phyloP scores from a whole-genome alignment of 345 rosid genomes.

The Aquilaria malaccensis region DNA sequence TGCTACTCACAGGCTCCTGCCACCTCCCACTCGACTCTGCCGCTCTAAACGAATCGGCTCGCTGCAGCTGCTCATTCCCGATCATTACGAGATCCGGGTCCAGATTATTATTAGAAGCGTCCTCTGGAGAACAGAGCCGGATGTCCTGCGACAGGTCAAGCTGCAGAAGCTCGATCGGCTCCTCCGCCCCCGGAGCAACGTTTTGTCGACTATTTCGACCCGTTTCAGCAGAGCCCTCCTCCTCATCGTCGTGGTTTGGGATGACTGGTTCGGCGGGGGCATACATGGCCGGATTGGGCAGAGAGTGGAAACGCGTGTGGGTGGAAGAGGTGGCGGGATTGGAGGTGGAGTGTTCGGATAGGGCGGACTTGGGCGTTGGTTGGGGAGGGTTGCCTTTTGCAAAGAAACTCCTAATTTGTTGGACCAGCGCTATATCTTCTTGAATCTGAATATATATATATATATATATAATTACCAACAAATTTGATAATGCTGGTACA shows the following conservation, averaged over 20 bases:
- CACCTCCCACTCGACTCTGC: constrained; percentile 42
- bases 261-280: constrained; percentile 18
- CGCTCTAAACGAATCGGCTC: constrained; percentile 31
- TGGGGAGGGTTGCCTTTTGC: constrained; percentile 29
- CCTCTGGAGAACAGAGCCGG: constrained; percentile 64
- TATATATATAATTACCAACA: no score
- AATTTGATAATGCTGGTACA: no score
- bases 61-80: constrained; percentile 27
- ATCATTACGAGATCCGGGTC: constrained; percentile 40
- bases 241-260: constrained; percentile 23
- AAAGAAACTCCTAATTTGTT: constrained; percentile 47
- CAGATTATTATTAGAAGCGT: constrained; percentile 42
- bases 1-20: constrained; percentile 27
- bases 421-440: constrained; percentile 45
- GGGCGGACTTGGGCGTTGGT: constrained; percentile 65
- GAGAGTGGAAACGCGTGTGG: constrained; percentile 21
- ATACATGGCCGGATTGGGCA: constrained; percentile 14
- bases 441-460: constrained; percentile 23
- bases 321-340: constrained; percentile 52
- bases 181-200: constrained; percentile 14
- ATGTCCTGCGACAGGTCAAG: constrained; percentile 75
- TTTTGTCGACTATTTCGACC: constrained; percentile 21
- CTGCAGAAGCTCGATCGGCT: constrained; percentile 64
- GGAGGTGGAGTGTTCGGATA: constrained; percentile 77
- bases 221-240: constrained; percentile 29